phyloP scores from a whole-genome alignment of 225 moss, liverwort and hornwort genomes.

The Pleurozium schreberi region DNA sequence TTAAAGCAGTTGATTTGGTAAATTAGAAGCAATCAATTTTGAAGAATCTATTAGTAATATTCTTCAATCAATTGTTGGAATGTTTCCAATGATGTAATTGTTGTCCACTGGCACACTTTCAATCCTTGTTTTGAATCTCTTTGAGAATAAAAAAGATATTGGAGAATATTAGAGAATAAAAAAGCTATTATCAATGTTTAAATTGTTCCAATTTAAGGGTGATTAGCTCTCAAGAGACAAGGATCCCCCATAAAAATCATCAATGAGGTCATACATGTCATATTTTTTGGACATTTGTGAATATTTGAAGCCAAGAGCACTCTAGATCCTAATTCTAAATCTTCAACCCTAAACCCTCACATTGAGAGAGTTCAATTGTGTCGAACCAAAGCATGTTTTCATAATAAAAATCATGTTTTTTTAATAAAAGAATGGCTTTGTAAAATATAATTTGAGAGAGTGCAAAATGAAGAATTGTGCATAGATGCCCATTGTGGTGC shows the following conservation, averaged over 20 bases:
- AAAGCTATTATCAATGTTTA: too few relatives aligned
- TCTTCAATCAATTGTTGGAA: not conserved
- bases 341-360: not conserved
- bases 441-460: not conserved
- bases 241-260: not conserved
- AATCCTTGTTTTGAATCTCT: not conserved
- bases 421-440: not conserved
- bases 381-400: too few relatives aligned
- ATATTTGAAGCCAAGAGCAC: not conserved
- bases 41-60: not conserved
- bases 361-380: not conserved
- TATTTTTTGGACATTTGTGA: not conserved
- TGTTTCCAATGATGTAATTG: too few relatives aligned
- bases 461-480: not conserved
- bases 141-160: not conserved
- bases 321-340: not conserved
- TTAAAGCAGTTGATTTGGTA: not conserved
- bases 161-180: not conserved
- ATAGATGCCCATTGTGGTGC: accelerated
- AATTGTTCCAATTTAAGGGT: not conserved
- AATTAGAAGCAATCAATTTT: not conserved
- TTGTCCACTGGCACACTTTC: accelerated
- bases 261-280: not conserved
- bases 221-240: too few relatives aligned
- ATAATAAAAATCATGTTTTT: not conserved